Conservation (phyloP, 176 grass and related monocot species). For the Rhynchospora pubera region DNA sequence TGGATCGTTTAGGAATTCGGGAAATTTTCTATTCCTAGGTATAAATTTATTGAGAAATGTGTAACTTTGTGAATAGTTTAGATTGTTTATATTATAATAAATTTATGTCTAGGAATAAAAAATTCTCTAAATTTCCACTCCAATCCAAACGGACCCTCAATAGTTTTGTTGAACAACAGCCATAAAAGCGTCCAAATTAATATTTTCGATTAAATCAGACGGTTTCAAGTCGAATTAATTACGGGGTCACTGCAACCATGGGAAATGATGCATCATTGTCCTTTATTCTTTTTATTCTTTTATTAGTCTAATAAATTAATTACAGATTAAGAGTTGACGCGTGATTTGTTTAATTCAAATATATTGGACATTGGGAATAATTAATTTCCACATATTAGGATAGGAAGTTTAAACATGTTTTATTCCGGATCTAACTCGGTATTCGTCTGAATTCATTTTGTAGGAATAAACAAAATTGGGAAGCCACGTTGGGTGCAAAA, state of each 20-base stretch:
- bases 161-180: neutral
- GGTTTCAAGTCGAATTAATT: neutral
- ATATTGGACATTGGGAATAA: neutral
- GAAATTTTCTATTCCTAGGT: too few relatives aligned
- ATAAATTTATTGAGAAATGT: too few relatives aligned
- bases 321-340: neutral
- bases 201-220: neutral
- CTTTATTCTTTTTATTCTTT: neutral
- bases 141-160: too few relatives aligned
- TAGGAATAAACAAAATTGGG: neutral
- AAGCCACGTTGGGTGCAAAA: neutral
- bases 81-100: too few relatives aligned
- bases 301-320: neutral
- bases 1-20: too few relatives aligned
- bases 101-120: too few relatives aligned
- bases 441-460: neutral
- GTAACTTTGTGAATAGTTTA: too few relatives aligned
- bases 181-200: neutral
- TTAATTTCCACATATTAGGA: neutral
- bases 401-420: neutral
- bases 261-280: neutral
- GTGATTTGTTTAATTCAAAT: neutral
- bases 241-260: neutral
- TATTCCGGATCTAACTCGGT: constrained; percentile 1
- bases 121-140: too few relatives aligned